These are phyloP conservation scores for Purshia tridentata DNA, from an alignment of 306 rosid species.

Conservation along the genomic window DNA sequence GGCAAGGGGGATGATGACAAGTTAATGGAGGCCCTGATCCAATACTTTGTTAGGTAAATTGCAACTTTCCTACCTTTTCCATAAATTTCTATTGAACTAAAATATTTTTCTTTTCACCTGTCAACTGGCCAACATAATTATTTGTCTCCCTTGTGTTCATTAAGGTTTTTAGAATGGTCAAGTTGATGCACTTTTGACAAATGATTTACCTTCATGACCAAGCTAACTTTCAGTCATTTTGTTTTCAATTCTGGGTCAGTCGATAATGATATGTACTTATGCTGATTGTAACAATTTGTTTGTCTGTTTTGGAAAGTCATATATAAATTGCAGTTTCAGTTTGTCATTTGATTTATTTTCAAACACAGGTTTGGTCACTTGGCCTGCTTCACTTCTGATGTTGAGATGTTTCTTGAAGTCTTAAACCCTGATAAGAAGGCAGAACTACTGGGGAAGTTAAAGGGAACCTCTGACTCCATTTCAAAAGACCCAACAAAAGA, in stretches of 20 bases:
- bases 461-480: conserved; percentile 33
- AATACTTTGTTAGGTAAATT: conserved; percentile 67
- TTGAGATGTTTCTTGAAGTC: conserved; percentile 70
- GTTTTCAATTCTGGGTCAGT: conserved; percentile 14
- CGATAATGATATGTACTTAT: not conserved
- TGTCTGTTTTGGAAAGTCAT: not conserved
- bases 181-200: not conserved
- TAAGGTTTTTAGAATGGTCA: not conserved
- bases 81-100: not conserved
- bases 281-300: not conserved
- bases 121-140: not conserved
- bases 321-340: conserved; percentile 2
- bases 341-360: conserved; percentile 30
- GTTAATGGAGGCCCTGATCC: conserved; percentile 59
- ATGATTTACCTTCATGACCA: conserved; percentile 2
- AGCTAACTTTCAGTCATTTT: not conserved
- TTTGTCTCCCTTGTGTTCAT: not conserved
- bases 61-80: conserved; percentile 3
- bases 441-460: conserved; percentile 58
- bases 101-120: not conserved
- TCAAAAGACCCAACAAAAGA: conserved; percentile 50
- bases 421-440: conserved; percentile 62
- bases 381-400: conserved; percentile 76
- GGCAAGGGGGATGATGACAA: conserved; percentile 61
- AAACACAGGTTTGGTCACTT: conserved; percentile 88